phyloP scores from a whole-genome alignment of 1,139 yeast species.

The Suhomyces bolitotheri region DNA sequence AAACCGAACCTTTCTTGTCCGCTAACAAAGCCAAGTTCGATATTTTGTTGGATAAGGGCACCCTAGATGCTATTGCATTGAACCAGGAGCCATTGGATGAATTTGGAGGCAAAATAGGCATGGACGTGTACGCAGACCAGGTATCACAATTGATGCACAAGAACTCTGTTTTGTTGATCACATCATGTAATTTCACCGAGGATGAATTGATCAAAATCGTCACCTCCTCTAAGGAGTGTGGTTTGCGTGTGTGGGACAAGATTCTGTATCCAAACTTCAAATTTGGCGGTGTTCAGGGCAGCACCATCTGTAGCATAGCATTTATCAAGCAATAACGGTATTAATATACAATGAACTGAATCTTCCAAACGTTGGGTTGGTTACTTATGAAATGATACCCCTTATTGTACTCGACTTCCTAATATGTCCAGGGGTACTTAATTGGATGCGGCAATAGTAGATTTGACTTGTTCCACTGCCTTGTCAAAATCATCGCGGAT shows the following conservation, averaged over 20 bases:
- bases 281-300: slow-evolving; percentile 87
- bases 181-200: slow-evolving; percentile 95
- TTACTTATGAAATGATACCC: background rate
- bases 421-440: too few species aligned
- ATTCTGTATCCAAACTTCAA: slow-evolving; percentile 77
- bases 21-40: slow-evolving; percentile 51
- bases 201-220: slow-evolving; percentile 64
- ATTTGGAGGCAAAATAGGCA: slow-evolving; percentile 49
- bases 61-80: slow-evolving; percentile 93
- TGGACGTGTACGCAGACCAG: slow-evolving; percentile 62
- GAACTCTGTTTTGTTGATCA: slow-evolving; percentile 68
- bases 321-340: slow-evolving; percentile 43
- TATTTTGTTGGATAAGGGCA: slow-evolving; percentile 86
- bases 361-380: background rate
- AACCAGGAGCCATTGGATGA: slow-evolving; percentile 54
- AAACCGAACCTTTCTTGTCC: slow-evolving; percentile 34
- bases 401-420: too few species aligned
- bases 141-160: slow-evolving; percentile 56
- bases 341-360: background rate
- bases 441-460: slow-evolving; percentile 5
- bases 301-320: slow-evolving; percentile 84
- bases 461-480: slow-evolving; percentile 45
- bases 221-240: slow-evolving; percentile 30
- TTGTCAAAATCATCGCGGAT: slow-evolving; percentile 60
- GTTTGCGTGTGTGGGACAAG: slow-evolving; percentile 56